These are phyloP conservation scores for Phytophthora pinifolia DNA, from an alignment of 352 stramenopile genomes.

Conservation along the genomic window DNA sequence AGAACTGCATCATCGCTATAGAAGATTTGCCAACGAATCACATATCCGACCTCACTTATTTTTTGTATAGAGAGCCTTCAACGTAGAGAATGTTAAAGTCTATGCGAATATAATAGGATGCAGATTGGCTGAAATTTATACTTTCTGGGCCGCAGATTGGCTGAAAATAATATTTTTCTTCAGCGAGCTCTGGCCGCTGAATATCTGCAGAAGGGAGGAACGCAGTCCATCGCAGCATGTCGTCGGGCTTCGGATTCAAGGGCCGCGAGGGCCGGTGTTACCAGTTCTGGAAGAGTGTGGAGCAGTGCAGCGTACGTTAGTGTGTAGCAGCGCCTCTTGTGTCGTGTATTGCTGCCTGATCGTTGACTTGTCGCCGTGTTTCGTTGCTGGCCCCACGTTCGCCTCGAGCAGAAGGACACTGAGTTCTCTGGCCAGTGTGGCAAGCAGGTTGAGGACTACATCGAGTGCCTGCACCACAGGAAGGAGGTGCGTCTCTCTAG, in stretches of 20 bases:
- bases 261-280: conserved; percentile 92
- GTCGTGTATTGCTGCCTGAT: background rate
- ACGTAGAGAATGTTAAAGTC: no score
- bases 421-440: conserved; percentile 77
- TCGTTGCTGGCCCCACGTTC: conserved; percentile 13
- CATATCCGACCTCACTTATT: no score
- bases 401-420: conserved; percentile 67
- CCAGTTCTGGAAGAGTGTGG: conserved; percentile 93
- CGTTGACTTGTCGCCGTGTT: conserved; percentile 15
- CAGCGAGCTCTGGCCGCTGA: background rate
- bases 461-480: conserved; percentile 95
- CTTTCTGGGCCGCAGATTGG: background rate
- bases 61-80: no score
- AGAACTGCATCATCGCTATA: no score
- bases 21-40: no score
- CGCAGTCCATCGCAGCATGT: conserved; percentile 63
- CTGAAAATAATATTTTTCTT: background rate
- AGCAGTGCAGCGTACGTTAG: conserved; percentile 93
- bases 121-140: no score
- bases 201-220: conserved; percentile 12
- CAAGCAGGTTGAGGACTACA: conserved; percentile 93
- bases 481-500: conserved; percentile 82
- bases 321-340: background rate
- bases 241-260: conserved; percentile 94
- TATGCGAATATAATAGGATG: no score